These are phyloP conservation scores for Neoboletus subvelutipes DNA, from an alignment of 768 basidiomycete species.

Conservation along the genomic window DNA sequence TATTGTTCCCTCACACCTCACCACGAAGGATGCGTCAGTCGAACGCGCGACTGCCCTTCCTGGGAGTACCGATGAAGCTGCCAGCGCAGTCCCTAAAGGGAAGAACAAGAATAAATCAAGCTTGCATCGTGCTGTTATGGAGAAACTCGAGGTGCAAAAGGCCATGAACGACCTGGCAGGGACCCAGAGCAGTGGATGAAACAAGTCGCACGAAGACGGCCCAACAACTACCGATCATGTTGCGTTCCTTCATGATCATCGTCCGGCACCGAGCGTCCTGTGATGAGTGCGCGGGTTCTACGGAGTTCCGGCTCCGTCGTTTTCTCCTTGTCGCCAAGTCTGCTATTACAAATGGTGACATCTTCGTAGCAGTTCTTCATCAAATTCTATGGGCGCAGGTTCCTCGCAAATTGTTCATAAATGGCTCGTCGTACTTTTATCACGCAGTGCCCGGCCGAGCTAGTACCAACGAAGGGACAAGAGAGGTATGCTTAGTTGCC, in stretches of 20 bases:
- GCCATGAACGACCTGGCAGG: constrained; percentile 55
- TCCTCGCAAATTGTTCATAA: not conserved
- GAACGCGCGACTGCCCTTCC: constrained; percentile 12
- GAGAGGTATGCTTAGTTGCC: not conserved
- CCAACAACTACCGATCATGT: not conserved
- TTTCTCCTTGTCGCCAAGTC: not conserved
- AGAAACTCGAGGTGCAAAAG: constrained; percentile 69
- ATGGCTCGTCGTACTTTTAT: not conserved
- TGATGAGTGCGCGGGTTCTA: not conserved
- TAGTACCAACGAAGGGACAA: not conserved
- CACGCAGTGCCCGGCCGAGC: not conserved
- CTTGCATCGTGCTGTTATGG: constrained; percentile 72
- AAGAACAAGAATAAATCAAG: constrained; percentile 55
- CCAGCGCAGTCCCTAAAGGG: constrained; percentile 18
- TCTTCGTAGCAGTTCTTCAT: not conserved
- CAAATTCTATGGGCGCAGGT: not conserved
- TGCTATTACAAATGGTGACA: not conserved
- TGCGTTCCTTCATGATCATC: not conserved
- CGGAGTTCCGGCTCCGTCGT: not conserved
- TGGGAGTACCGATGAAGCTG: constrained; percentile 13
- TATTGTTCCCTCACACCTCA: constrained; percentile 71
- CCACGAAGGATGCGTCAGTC: constrained; percentile 29
- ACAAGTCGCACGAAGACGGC: not conserved
- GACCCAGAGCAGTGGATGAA: constrained; percentile 21
- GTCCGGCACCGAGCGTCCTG: not conserved